A percentile compares a stretch with the other conserved stretches of the same genome.
These are phyloP conservation scores for Helicocarpus griseus DNA, from an alignment of 2,329 filamentous ascomycete species.

Conservation along the genomic window DNA sequence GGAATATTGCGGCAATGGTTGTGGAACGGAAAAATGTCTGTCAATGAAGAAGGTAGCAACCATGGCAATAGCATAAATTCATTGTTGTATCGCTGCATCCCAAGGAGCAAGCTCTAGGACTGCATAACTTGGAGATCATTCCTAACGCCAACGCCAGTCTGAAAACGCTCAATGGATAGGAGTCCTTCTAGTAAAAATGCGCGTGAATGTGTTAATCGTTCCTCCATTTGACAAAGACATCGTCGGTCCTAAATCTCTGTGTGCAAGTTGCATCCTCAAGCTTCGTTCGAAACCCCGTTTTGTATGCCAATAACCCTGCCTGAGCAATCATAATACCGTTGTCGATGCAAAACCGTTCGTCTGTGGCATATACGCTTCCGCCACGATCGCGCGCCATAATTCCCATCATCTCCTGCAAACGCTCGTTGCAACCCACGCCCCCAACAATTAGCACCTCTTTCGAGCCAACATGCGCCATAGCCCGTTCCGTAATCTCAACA, in stretches of 20 bases:
- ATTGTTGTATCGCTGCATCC: neutral
- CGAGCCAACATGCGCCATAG: slow-evolving; percentile 94
- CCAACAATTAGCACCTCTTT: slow-evolving; percentile 92
- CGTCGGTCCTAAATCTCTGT: slow-evolving; percentile 72
- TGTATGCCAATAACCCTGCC: slow-evolving; percentile 76
- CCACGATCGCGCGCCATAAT: slow-evolving; percentile 82
- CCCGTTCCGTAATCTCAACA: slow-evolving; percentile 94
- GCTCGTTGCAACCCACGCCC: slow-evolving; percentile 89
- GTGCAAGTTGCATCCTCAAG: slow-evolving; percentile 77
- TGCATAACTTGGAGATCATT: too few species aligned
- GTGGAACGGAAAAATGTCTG: too few species aligned
- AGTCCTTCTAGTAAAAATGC: neutral
- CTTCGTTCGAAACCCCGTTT: slow-evolving; percentile 66
- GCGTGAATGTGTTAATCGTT: slow-evolving; percentile 27
- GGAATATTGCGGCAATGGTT: too few species aligned
- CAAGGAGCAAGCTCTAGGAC: too few species aligned
- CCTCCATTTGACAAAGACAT: slow-evolving; percentile 71
- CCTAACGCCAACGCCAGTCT: neutral
- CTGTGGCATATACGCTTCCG: slow-evolving; percentile 85
- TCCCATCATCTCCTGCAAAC: slow-evolving; percentile 97
- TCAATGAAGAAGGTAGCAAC: too few species aligned
- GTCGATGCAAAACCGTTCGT: slow-evolving; percentile 97
- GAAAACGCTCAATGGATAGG: neutral
- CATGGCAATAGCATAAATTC: too few species aligned
- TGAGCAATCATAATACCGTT: slow-evolving; percentile 99